Conservation (phyloP, 306 rosid species). For the Begonia masoniana region DNA sequence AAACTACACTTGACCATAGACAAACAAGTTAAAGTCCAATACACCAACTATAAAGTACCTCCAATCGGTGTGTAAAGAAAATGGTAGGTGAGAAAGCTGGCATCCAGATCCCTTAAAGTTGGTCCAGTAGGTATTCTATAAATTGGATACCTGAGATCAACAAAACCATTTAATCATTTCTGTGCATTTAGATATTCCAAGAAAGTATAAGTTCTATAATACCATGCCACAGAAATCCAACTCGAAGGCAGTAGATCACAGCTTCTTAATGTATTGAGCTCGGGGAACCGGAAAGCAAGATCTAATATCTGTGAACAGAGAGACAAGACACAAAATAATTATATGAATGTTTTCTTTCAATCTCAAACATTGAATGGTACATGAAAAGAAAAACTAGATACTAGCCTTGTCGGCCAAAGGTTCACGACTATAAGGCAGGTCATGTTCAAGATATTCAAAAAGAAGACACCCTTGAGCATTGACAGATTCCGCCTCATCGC, state of each 20-base stretch:
- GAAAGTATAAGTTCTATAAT: slow-evolving; percentile 5
- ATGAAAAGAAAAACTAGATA: neutral
- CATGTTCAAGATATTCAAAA: slow-evolving; percentile 67
- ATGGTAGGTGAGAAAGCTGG: slow-evolving; percentile 86
- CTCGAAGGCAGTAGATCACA: slow-evolving; percentile 70
- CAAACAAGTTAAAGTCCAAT: neutral
- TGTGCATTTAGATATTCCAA: too few relatives aligned
- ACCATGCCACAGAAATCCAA: slow-evolving; percentile 97
- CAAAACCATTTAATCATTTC: neutral
- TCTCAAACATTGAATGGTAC: too few relatives aligned
- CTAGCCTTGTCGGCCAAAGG: slow-evolving; percentile 79
- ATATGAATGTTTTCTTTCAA: too few relatives aligned
- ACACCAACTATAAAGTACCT: slow-evolving; percentile 28
- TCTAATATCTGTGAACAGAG: slow-evolving; percentile 45
- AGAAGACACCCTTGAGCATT: slow-evolving; percentile 37
- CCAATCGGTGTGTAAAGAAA: slow-evolving; percentile 54
- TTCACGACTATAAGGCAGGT: slow-evolving; percentile 71
- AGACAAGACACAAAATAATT: too few relatives aligned
- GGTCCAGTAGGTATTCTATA: slow-evolving; percentile 88
- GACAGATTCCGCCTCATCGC: slow-evolving; percentile 57
- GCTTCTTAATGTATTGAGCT: slow-evolving; percentile 65
- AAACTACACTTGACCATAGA: neutral
- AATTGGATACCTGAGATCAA: slow-evolving; percentile 70
- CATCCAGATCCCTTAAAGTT: slow-evolving; percentile 79
- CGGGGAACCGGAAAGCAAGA: slow-evolving; percentile 51